Evolutionary conservation across 2,329 filamentous ascomycete species (phyloP), one percentile per base, ranked within the genome.

Genomic region (Botrytis medusae): DNA sequence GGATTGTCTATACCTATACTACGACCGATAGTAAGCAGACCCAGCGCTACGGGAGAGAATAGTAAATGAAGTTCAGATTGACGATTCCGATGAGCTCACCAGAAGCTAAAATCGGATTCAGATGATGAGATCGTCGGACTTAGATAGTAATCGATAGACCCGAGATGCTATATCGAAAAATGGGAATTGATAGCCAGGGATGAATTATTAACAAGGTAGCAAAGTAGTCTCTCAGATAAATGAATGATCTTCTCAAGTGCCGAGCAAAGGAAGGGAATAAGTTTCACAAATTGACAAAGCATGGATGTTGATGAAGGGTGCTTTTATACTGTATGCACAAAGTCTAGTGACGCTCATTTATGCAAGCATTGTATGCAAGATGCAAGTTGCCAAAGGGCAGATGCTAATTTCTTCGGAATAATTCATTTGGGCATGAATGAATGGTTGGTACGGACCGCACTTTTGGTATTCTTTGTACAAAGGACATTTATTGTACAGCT

Each of bases 221-320:
- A n/a, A 61, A 48, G 42, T 34, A n/a, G 51, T 57, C 42, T 46
- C 62, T 64, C 16, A 59, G 32, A 71, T 63, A 71, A 71, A 60
- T 34, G 48, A 72, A 59, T 57, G 70, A 67, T 67, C 61, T 59
- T 48, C 60, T 44, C 42, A 72, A 72, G 70, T 72, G 70, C 70
- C 70, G 70, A 60, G 44, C 29, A 40, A 61, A 61, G 44, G 51
- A 72, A 60, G n/a, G 29, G 37, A 40, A 59, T 44, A 59, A 37
- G 69, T 64, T 64, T 71, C 69, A 71, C 69, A 51, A 51, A 71
- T 51, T 34, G n/a, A 5, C 57, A 18, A 40, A 51, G 34, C 32
- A 63, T 46, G 57, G 42, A 48, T 44, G 22, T 59, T 44, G 48
- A 44, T 42, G 34, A 60, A 46, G 61, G 51, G 42, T 32, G 37